Evolutionary conservation across 306 rosid genomes (phyloP).

Genomic region (Alnus glutinosa): DNA sequence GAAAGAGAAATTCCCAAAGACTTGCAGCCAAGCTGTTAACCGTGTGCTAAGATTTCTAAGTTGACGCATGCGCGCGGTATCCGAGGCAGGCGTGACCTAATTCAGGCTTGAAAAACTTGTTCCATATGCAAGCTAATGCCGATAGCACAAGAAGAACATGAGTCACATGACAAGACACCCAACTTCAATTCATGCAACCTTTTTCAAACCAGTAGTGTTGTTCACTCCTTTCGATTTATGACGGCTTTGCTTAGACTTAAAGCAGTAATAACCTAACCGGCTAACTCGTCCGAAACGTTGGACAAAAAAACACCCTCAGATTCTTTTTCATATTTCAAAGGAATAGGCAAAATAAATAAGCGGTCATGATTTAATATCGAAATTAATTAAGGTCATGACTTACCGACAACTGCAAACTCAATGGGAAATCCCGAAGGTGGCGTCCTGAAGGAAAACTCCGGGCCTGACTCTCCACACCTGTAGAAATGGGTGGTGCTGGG

Average conservation of each 20-base stretch:
- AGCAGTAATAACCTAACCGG: constrained; percentile 9
- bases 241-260: constrained; percentile 7
- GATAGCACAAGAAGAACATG: neutral
- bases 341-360: neutral
- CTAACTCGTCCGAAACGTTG: neutral
- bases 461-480: constrained; percentile 45
- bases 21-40: neutral
- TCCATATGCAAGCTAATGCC: neutral
- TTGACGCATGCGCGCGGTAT: neutral
- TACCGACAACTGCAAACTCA: constrained; percentile 69
- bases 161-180: neutral
- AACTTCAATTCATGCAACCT: neutral
- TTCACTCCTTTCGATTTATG: constrained; percentile 20
- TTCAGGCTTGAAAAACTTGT: neutral
- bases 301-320: neutral
- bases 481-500: constrained; percentile 40
- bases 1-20: neutral
- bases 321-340: neutral
- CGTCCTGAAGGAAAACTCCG: constrained; percentile 64
- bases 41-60: neutral
- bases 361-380: no score
- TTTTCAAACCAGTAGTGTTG: constrained; percentile 1
- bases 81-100: neutral
- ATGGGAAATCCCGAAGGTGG: constrained; percentile 58
- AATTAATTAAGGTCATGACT: constrained; percentile 16